phyloP scores from a whole-genome alignment of 495 filamentous ascomycete species.

The Clohesyomyces aquaticus region DNA sequence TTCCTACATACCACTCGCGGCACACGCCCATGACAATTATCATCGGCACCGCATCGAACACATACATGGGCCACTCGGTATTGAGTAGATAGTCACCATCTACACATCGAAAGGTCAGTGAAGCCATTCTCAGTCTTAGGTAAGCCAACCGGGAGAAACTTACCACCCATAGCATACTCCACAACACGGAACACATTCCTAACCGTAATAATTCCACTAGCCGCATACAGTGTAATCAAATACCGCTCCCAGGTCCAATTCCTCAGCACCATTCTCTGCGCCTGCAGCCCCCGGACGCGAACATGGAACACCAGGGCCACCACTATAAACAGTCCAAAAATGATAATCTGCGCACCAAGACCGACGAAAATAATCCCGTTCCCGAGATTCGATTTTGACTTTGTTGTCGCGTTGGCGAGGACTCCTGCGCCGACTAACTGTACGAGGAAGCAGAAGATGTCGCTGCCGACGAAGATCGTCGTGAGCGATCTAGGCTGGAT shows the following conservation, averaged over 20 bases:
- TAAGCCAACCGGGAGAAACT: neutral
- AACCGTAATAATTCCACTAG: conserved; percentile 60
- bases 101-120: neutral
- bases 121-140: neutral
- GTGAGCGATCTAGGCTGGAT: conserved; percentile 41
- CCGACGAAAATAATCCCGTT: conserved; percentile 38
- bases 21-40: conserved; percentile 55
- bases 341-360: conserved; percentile 41
- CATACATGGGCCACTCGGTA: conserved; percentile 64
- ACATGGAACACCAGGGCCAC: conserved; percentile 29
- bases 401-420: neutral
- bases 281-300: conserved; percentile 3
- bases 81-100: conserved; percentile 55
- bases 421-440: conserved; percentile 27
- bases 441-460: conserved; percentile 40
- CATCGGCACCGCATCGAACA: conserved; percentile 67
- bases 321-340: conserved; percentile 41
- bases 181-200: conserved; percentile 64
- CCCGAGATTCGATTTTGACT: conserved; percentile 20
- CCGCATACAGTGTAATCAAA: conserved; percentile 56
- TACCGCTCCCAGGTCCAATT: conserved; percentile 55
- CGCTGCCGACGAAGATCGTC: conserved; percentile 46
- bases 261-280: neutral
- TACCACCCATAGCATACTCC: conserved; percentile 61
- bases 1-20: conserved; percentile 49